Evolutionary conservation across 345 rosid genomes (phyloP).

Genomic region (Populus nigra): DNA sequence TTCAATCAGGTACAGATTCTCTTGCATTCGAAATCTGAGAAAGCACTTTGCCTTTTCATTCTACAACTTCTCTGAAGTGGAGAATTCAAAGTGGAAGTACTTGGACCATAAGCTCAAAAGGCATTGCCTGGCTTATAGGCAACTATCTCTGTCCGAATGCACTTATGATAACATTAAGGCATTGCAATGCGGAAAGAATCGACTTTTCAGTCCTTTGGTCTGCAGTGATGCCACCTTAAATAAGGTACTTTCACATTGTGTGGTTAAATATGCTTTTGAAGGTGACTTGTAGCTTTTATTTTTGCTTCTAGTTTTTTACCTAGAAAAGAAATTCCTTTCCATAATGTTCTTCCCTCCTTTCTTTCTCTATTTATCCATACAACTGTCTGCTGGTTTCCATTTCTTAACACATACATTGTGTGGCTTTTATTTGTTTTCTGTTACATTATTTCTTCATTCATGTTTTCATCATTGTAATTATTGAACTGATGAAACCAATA

Average conservation of each 20-base stretch:
- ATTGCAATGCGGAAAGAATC: slow-evolving; percentile 48
- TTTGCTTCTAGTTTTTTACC: neutral
- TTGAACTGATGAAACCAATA: neutral
- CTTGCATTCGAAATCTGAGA: slow-evolving; percentile 43
- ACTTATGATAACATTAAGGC: slow-evolving; percentile 54
- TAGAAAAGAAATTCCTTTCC: slow-evolving; percentile 4
- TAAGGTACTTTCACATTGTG: slow-evolving; percentile 33
- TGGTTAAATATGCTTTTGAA: slow-evolving; percentile 8
- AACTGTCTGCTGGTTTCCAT: neutral
- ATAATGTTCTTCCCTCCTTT: neutral
- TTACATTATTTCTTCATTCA: neutral
- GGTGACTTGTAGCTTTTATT: neutral
- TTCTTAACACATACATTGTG: neutral
- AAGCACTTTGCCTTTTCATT: slow-evolving; percentile 65
- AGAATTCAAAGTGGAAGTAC: slow-evolving; percentile 56
- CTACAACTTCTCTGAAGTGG: slow-evolving; percentile 54
- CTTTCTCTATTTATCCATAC: neutral
- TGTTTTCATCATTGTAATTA: neutral
- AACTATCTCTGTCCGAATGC: slow-evolving; percentile 65
- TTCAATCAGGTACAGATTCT: slow-evolving; percentile 68
- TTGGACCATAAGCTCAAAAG: slow-evolving; percentile 53
- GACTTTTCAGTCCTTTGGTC: slow-evolving; percentile 25
- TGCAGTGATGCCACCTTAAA: slow-evolving; percentile 14
- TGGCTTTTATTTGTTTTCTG: neutral
- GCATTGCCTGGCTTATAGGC: slow-evolving; percentile 51